These are phyloP conservation scores for Fusarium sublunatum DNA, from an alignment of 2,329 filamentous ascomycete species.

Conservation along the genomic window DNA sequence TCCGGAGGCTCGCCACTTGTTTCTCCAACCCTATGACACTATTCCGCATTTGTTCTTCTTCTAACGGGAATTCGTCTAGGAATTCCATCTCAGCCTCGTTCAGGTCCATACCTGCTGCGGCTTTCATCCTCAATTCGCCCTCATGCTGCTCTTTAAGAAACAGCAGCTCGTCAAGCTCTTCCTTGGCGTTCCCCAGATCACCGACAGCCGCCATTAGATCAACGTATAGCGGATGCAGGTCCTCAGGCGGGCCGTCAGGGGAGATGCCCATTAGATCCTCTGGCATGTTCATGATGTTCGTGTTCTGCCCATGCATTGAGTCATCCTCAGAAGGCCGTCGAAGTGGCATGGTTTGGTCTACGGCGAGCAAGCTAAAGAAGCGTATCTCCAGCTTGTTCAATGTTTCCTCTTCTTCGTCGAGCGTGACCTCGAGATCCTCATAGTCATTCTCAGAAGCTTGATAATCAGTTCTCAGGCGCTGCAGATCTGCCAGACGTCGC, in stretches of 20 bases:
- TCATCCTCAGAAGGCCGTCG: slow-evolving; percentile 14
- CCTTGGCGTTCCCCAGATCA: slow-evolving; percentile 60
- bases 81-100: slow-evolving; percentile 57
- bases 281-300: slow-evolving; percentile 44
- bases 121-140: slow-evolving; percentile 52
- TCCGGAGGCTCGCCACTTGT: slow-evolving; percentile 51
- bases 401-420: slow-evolving; percentile 53
- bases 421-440: slow-evolving; percentile 50
- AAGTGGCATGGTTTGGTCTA: slow-evolving; percentile 40
- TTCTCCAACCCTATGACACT: slow-evolving; percentile 51
- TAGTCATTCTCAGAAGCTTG: slow-evolving; percentile 52
- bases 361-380: slow-evolving; percentile 54
- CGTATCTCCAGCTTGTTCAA: slow-evolving; percentile 52
- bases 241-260: slow-evolving; percentile 50
- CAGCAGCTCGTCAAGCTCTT: slow-evolving; percentile 59
- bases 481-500: slow-evolving; percentile 51
- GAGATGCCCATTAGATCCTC: slow-evolving; percentile 52
- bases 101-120: slow-evolving; percentile 44
- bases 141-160: slow-evolving; percentile 54
- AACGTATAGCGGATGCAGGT: slow-evolving; percentile 61
- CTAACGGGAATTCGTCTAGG: slow-evolving; percentile 55
- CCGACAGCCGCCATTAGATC: slow-evolving; percentile 57
- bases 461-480: slow-evolving; percentile 53
- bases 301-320: slow-evolving; percentile 13
- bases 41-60: slow-evolving; percentile 50